These are phyloP conservation scores for Suhomyces yuchorum DNA, from an alignment of 1,139 yeast genomes.

Conservation along the genomic window DNA sequence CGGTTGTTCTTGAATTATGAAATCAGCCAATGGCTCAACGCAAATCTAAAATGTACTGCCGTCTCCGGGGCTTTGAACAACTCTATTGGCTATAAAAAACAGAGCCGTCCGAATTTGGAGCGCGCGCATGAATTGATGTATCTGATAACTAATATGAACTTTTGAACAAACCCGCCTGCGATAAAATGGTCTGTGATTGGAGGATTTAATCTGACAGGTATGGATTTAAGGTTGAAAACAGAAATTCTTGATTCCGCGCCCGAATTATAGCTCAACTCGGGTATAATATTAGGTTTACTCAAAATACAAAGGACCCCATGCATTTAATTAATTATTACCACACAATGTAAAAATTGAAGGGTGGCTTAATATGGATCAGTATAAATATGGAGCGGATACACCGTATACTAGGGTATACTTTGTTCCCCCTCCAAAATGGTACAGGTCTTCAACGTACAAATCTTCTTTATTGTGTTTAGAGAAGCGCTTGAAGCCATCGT, in stretches of 20 bases:
- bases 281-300: neutral
- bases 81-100: neutral
- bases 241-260: neutral
- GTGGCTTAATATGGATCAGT: neutral
- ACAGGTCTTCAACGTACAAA: constrained; percentile 53
- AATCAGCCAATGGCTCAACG: neutral
- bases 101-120: constrained; percentile 1
- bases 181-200: neutral
- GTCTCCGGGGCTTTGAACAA: neutral
- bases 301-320: neutral
- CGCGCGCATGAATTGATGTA: neutral
- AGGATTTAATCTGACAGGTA: neutral
- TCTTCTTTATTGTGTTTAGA: constrained; percentile 85
- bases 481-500: constrained; percentile 90
- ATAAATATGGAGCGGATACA: neutral
- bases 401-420: neutral
- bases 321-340: neutral
- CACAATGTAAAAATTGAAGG: neutral
- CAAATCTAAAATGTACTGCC: neutral
- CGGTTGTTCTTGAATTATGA: neutral
- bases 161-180: neutral
- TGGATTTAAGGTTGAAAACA: neutral
- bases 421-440: constrained; percentile 26
- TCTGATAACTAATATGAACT: neutral
- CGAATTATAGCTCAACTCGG: neutral